Evolutionary conservation across 768 basidiomycete species (phyloP), one percentile per base, ranked within the genome.

Genomic region (Rhodosporidiobolus odoratus): DNA sequence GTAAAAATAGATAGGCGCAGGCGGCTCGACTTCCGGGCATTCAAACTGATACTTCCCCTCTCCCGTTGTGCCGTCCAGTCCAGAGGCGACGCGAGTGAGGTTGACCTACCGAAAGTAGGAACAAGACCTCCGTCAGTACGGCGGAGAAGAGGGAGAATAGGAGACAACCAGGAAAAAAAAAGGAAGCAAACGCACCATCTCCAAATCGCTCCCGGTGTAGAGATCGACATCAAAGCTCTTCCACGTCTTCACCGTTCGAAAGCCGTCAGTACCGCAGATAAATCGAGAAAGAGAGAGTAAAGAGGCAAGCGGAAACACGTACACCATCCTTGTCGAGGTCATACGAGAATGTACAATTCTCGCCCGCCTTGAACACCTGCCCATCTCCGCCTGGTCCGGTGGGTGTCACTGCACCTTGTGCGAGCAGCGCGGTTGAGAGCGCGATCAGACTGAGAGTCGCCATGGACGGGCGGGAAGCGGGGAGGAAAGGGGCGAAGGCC

Each of bases 1-100:
- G 47, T 75, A 69, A 64, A 76, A 76, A 50, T 76, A 76, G 58
- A 76, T 76, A 0, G 69, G 63, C 17, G 75, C 72, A 2, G 58
- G 54, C 25, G 67, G 66, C 6, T 53, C 58, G 27, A 76, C 75
- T 12, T 71, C 62, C 1, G 75, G 75, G 40, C 75, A 73, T 0
- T 17, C 47, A 30, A 57, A 76, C 7, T 47, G 21, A 43, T 71
- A 59, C n/a, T 30, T 40, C 6, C 68, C 54, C 38, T 54, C 40
- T 0, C 40, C 58, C 6, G n/a, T n/a, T 4, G 75, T 76, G 0
- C 69, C 75, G 37, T 76, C 75, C 37, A 75, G 37, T 1, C 41
- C 68, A 4, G 34, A 30, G 1, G 68, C 74, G 34, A 72, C 65
- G 23, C 69, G 62, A 2, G 64, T 63, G 25, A 75, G 25, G 35